Conservation (phyloP, 179 eudicot genomes). For the Drosera spatulata region DNA sequence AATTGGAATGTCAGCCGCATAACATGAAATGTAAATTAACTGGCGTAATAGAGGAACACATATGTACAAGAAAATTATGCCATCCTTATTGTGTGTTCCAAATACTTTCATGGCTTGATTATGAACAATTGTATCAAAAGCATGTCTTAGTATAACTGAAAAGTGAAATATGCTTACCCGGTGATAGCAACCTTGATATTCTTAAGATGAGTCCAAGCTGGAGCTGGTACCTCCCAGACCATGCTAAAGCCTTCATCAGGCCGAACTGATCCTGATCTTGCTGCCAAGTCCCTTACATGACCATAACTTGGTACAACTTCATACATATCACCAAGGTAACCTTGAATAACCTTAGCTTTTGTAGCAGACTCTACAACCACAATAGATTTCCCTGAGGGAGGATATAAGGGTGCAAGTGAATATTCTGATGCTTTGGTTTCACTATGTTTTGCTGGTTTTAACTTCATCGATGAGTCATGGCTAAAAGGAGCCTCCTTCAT, state of each 20-base stretch:
- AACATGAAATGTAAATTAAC: neutral
- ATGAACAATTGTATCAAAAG: no score
- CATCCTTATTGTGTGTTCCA: neutral
- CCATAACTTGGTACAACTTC: conserved; percentile 97
- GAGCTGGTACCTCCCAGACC: conserved; percentile 97
- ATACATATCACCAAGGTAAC: conserved; percentile 89
- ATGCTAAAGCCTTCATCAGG: conserved; percentile 93
- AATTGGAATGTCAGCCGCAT: neutral
- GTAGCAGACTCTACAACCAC: conserved; percentile 86
- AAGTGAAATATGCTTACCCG: conserved; percentile 41
- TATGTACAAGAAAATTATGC: neutral
- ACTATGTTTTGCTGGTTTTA: conserved; percentile 14
- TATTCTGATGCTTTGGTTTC: conserved; percentile 26
- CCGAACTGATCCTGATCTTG: conserved; percentile 87
- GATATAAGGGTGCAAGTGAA: conserved; percentile 42
- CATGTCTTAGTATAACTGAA: neutral
- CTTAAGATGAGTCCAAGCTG: conserved; percentile 94
- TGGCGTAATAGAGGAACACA: neutral
- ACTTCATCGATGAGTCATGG: conserved; percentile 13
- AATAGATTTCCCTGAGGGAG: conserved; percentile 76
- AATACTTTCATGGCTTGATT: no score
- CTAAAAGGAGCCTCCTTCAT: conserved; percentile 15
- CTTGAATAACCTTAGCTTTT: conserved; percentile 92
- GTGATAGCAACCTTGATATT: conserved; percentile 77
- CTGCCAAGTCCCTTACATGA: conserved; percentile 95